Evolutionary conservation across 2,329 filamentous ascomycete species (phyloP), one percentile per base, ranked within the genome.

Genomic region (Cordyceps pruinosa): DNA sequence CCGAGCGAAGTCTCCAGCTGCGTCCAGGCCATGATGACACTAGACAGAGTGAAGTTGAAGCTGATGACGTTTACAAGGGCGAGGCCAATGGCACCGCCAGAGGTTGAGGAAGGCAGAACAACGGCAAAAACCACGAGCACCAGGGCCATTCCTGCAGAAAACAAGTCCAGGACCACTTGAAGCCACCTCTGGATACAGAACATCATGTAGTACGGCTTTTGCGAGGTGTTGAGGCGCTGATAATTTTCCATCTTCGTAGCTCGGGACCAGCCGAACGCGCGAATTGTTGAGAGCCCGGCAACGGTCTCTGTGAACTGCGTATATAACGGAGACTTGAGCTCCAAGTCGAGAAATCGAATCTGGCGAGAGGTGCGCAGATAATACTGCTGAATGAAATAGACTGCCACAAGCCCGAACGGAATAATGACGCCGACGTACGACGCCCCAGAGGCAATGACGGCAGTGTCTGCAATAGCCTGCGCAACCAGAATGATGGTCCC

Each of bases 351-450:
- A 28, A 80, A 72, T 50, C 81, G 73, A 7, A 83, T 66, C 57
- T 82, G 80, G 4, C 79, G 77, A 0, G 78, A 82, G 1, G 80
- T 83, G 6, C 76, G 71, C n/a, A 83, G 70, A 59, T 83, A 83
- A 60, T 77, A 73, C 42, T 75, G 75, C 57, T 81, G 78, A 10
- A 81, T 70, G 8, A 74, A 56, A 55, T 75, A 76, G 15, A 78
- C 64, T 2, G 71, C 66, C 8, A 71, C 56, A 23, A 78, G 63
- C 2, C 75, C 69, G 1, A 74, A 58, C 0, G 77, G 77, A 49
- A 78, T 70, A 5, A 70, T 69, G 5, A 73, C 70, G 1, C 71
- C 73, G 1, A 73, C 68, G 51, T 75, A 76, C 57, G 66, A 69
- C 0, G 73, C 70, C 12, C 72, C 68, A 1, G 71, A 66, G 3